Base-by-base conservation (phyloP, 1,284 basidiomycete species). In the Phellopilus nigrolimitatus region DNA sequence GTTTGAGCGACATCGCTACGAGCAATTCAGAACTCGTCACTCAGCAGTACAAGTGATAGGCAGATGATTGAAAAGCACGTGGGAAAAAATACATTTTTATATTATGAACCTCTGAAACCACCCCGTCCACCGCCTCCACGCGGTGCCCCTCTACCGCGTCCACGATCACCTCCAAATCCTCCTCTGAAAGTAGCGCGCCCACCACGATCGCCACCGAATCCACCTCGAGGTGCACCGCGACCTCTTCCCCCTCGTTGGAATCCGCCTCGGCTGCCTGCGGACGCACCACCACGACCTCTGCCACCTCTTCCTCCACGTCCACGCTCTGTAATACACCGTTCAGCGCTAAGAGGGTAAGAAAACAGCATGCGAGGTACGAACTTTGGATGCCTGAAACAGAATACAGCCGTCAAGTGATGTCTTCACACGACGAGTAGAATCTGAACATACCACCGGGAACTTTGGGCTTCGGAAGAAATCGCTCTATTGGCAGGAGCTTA, bases 381-480 rank as follows among this genome's bases (percentile, higher is more conserved):
- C 51, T 57, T 51, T 52, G 53, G 34, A 53, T 44, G 43, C 47
- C 43, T 55, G 61, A 46, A 47, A 19, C 12, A 7, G 17, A 25
- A n/a, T 27, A 41, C 4, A 41, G 28, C 28, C 28, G 38, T 37
- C 17, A 45, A 47, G 40, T 22, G 47, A 7, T 38, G 37, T 48
- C 21, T 31, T 21, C 55, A 49, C 25, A 30, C 60, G 33, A 46
- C 47, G 46, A 53, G 19, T 38, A 28, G 24, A 59, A 24, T 25
- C 40, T 22, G 30, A 34, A 72, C 77, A 54, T 63, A 85, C 87
- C 84, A 68, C 82, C 84, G 58, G 72, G 75, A 17, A 78, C 73
- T 75, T 97, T 98, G 47, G 97, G 95, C 74, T 95, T 99, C 3
- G 97, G 97, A 59, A 99, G 73, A 75, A 99, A 99, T 55, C 97